Percentiles rank a stretch among this genome's conserved stretches.
Evolutionary conservation across 768 basidiomycete genomes (phyloP).

Genomic region (Omphalotus guepiniiformis): DNA sequence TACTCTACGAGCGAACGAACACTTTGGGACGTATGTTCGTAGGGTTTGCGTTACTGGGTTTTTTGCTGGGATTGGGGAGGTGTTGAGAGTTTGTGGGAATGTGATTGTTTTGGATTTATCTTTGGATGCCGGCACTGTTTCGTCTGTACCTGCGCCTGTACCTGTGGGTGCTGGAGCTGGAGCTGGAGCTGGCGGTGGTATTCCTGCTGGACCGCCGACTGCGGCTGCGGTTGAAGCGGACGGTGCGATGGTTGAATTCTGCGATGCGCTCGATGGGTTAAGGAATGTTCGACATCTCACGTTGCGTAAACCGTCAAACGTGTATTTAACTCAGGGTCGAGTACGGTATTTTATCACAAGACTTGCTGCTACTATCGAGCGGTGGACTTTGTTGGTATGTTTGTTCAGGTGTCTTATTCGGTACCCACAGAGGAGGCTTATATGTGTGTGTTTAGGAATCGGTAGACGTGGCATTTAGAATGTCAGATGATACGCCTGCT

Average conservation of each 20-base stretch:
- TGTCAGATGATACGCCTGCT: conserved; percentile 38
- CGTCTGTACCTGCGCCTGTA: conserved; percentile 34
- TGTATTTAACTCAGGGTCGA: conserved; percentile 53
- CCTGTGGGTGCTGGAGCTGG: conserved; percentile 14
- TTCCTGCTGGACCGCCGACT: conserved; percentile 9
- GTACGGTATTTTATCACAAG: conserved; percentile 40
- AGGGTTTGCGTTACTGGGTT: conserved; percentile 37
- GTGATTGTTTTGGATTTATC: conserved; percentile 14
- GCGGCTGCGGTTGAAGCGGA: conserved; percentile 9
- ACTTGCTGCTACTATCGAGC: conserved; percentile 39
- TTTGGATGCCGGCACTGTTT: conserved; percentile 30
- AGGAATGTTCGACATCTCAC: conserved; percentile 39
- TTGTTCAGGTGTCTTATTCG: not conserved
- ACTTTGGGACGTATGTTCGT: conserved; percentile 36
- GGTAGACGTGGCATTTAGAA: conserved; percentile 50
- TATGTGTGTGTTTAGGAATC: conserved; percentile 36
- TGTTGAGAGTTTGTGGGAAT: conserved; percentile 27
- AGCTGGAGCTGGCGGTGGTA: conserved; percentile 5
- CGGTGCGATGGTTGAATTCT: conserved; percentile 33
- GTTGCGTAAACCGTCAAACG: conserved; percentile 45
- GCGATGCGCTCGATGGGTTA: conserved; percentile 34
- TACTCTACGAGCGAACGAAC: conserved; percentile 33
- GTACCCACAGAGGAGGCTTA: too few species aligned
- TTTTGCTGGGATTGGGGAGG: conserved; percentile 33
- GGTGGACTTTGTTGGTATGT: conserved; percentile 48